Percentiles rank a stretch among this genome's conserved stretches.
Conservation (phyloP, 2,329 filamentous ascomycete species). For the Chrysoporthe austroafricana region DNA sequence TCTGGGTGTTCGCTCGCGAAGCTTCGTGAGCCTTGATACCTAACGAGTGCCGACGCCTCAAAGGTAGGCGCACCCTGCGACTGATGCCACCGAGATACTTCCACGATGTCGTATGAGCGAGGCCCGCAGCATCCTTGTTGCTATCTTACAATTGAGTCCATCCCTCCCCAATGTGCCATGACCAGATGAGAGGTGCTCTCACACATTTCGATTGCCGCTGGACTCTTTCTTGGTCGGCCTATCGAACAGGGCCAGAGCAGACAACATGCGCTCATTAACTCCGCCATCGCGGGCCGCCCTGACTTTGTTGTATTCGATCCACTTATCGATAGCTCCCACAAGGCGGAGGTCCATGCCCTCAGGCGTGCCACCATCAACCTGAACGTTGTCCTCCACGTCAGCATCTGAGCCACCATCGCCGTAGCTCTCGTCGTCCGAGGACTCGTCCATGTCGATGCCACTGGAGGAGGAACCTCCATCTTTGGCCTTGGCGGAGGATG, state of each 20-base stretch:
- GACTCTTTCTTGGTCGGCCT: background rate
- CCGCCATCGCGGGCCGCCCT: background rate
- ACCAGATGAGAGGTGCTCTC: background rate
- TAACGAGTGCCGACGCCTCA: background rate
- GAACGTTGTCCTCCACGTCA: background rate
- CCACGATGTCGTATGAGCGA: background rate
- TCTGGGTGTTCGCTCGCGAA: no score
- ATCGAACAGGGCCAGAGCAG: background rate
- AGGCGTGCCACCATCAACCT: background rate
- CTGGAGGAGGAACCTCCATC: background rate
- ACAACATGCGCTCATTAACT: background rate
- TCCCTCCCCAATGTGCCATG: background rate
- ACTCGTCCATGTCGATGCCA: background rate
- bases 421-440: background rate
- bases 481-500: background rate
- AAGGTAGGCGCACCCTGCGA: background rate
- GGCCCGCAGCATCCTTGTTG: background rate
- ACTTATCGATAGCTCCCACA: background rate
- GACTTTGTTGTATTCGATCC: background rate
- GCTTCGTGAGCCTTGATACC: background rate
- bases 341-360: background rate
- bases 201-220: background rate
- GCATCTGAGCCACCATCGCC: background rate
- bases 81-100: background rate
- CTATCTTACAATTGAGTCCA: background rate